Evolutionary conservation across 208 protist species (phyloP).

Genomic region (Acanthamoeba sp.): DNA sequence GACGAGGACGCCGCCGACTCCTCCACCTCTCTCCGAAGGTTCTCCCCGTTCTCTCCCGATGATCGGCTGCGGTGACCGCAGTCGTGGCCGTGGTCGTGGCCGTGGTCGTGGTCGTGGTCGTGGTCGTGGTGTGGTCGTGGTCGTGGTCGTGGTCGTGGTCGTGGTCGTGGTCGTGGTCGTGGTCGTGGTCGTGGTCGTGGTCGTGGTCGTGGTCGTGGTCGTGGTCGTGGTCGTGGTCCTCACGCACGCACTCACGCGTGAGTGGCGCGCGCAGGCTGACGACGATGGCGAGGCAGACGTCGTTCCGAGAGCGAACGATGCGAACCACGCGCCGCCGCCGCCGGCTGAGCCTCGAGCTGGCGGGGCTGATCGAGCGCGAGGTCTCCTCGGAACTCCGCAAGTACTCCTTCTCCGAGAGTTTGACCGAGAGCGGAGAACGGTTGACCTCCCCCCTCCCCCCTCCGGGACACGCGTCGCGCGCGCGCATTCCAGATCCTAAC

Average conservation of each 20-base stretch:
- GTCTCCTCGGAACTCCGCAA: background rate
- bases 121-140: too few relatives aligned
- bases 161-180: too few relatives aligned
- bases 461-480: too few relatives aligned
- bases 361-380: background rate
- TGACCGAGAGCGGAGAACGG: conserved; percentile 2
- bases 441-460: too few relatives aligned
- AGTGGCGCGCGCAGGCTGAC: background rate
- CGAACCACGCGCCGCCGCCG: background rate
- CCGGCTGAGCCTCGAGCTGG: conserved; percentile 38
- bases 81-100: too few relatives aligned
- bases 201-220: too few relatives aligned
- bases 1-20: conserved; percentile 6
- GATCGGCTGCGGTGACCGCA: background rate
- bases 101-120: too few relatives aligned
- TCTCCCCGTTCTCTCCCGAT: background rate
- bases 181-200: too few relatives aligned
- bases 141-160: too few relatives aligned
- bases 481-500: too few relatives aligned
- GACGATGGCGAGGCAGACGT: conserved; percentile 22
- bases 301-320: conserved; percentile 45
- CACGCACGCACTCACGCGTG: background rate
- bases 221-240: too few relatives aligned
- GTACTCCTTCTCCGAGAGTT: conserved; percentile 9
- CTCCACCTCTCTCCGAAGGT: background rate